Percentiles rank a stretch among this genome's conserved stretches.
These are phyloP conservation scores for Simplicillium sp. DNA, from an alignment of 2,329 filamentous ascomycete species.

Conservation along the genomic window DNA sequence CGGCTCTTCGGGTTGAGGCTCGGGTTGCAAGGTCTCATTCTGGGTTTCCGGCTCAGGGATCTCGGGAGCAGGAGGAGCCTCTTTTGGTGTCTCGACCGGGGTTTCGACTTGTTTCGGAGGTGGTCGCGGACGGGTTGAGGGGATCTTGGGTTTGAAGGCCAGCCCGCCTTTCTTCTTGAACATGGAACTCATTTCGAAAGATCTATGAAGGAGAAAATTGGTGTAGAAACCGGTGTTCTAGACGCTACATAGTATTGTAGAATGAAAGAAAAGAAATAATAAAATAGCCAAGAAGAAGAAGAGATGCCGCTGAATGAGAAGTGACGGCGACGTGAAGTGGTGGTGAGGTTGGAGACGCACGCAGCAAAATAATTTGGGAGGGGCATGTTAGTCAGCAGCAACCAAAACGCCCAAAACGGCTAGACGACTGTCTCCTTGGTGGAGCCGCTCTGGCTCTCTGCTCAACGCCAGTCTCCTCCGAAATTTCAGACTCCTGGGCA, in stretches of 20 bases:
- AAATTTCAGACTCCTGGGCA: slow-evolving; percentile 33
- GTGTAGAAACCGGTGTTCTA: too few relatives aligned
- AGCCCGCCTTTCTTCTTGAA: slow-evolving; percentile 56
- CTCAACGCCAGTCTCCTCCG: slow-evolving; percentile 26
- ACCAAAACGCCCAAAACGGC: slow-evolving; percentile 6
- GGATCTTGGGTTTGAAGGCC: slow-evolving; percentile 63
- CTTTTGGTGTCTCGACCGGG: slow-evolving; percentile 6
- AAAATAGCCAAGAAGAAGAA: too few relatives aligned
- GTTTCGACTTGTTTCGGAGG: slow-evolving; percentile 15
- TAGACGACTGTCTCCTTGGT: too few relatives aligned
- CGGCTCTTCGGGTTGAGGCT: neutral
- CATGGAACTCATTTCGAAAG: slow-evolving; percentile 50
- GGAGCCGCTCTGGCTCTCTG: too few relatives aligned
- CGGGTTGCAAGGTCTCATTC: slow-evolving; percentile 1
- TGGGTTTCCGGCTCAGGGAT: neutral
- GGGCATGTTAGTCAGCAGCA: slow-evolving; percentile 18
- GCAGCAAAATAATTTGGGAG: slow-evolving; percentile 17
- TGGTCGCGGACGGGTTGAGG: slow-evolving; percentile 40
- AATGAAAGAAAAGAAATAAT: too few relatives aligned
- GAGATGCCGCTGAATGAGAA: too few relatives aligned
- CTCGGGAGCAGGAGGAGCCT: neutral
- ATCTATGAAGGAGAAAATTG: neutral
- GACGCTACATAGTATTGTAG: too few relatives aligned
- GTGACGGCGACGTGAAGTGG: too few relatives aligned
- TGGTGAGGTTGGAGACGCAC: too few relatives aligned